These are phyloP conservation scores for Lipomyces lipofer DNA, from an alignment of 805 yeast species.

Conservation along the genomic window DNA sequence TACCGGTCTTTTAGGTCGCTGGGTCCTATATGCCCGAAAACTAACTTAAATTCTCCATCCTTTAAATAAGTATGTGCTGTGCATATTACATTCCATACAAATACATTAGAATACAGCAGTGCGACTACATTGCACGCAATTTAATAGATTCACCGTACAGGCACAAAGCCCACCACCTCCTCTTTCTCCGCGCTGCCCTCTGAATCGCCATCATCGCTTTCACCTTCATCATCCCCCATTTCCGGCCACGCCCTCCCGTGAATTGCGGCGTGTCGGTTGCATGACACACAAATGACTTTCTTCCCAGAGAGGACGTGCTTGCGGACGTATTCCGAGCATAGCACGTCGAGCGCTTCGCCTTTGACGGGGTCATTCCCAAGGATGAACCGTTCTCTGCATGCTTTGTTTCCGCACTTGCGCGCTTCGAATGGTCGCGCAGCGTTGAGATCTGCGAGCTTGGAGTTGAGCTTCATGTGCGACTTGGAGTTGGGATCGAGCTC, in stretches of 20 bases:
- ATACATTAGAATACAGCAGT: too few species aligned
- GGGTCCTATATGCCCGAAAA: too few species aligned
- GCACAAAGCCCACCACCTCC: too few species aligned
- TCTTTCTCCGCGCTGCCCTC: too few species aligned
- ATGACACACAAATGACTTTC: slow-evolving; percentile 35
- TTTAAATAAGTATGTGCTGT: too few species aligned
- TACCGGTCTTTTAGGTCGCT: too few species aligned
- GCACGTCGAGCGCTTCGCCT: slow-evolving; percentile 1
- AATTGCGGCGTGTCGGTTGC: slow-evolving; percentile 38
- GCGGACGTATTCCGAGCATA: slow-evolving; percentile 11
- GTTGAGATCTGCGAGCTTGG: background rate
- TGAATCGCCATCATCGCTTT: background rate
- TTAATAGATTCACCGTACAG: too few species aligned
- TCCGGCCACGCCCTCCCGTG: slow-evolving; percentile 38
- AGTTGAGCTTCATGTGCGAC: background rate
- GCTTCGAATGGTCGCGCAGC: slow-evolving; percentile 3
- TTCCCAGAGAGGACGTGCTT: background rate
- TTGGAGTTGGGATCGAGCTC: background rate
- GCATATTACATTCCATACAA: too few species aligned
- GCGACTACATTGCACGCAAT: too few species aligned
- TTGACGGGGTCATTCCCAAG: slow-evolving; percentile 1
- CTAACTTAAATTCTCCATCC: too few species aligned
- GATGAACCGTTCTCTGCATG: slow-evolving; percentile 10
- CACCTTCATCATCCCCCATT: slow-evolving; percentile 9
- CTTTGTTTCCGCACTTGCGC: slow-evolving; percentile 12